Evolutionary conservation across 768 basidiomycete species (phyloP).

Genomic region (Tephrocybe sp.): DNA sequence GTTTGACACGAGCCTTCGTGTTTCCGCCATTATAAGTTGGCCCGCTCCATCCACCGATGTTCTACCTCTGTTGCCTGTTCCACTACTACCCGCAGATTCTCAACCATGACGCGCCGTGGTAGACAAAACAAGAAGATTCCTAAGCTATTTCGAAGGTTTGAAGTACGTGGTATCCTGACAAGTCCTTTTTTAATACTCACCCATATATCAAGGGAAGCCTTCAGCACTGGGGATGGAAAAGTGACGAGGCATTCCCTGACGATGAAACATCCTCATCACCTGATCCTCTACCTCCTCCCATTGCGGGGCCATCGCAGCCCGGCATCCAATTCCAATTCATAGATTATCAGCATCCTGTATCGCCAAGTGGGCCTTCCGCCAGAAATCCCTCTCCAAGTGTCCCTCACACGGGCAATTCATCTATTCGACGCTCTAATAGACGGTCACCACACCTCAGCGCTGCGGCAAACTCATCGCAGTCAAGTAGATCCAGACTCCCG

Average conservation of each 20-base stretch:
- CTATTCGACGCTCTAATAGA: background rate
- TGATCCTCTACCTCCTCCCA: background rate
- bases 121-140: constrained; percentile 6
- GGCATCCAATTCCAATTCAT: background rate
- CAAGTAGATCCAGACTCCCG: no score
- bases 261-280: background rate
- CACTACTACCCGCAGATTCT: background rate
- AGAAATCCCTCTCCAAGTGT: background rate
- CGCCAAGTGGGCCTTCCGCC: background rate
- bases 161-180: background rate
- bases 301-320: background rate
- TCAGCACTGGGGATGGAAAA: constrained; percentile 4
- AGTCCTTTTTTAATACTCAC: background rate
- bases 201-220: background rate
- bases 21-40: constrained; percentile 8
- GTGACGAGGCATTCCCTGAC: background rate
- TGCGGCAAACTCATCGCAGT: no score
- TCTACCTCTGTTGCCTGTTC: background rate
- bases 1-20: background rate
- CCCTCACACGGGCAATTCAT: background rate
- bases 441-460: no score
- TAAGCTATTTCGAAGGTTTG: background rate
- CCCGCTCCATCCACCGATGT: background rate
- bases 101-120: constrained; percentile 2
- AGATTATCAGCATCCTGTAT: background rate